These are phyloP conservation scores for Aspergillus egyptiacus DNA, from an alignment of 495 filamentous ascomycete genomes.

Conservation along the genomic window DNA sequence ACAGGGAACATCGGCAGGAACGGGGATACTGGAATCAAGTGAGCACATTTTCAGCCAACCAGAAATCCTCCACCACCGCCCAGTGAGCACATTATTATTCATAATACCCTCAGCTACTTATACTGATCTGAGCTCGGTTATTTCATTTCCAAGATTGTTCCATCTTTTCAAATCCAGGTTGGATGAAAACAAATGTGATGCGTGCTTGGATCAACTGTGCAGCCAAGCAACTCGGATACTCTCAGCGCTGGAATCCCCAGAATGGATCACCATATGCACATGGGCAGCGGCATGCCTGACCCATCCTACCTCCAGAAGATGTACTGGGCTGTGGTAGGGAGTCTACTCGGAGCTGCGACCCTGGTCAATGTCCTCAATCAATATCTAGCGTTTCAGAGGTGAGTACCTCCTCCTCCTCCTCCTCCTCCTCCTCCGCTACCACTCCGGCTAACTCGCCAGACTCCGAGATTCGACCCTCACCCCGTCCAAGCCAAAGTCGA, in stretches of 20 bases:
- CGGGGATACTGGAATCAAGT: not conserved
- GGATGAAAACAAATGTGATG: too few relatives aligned
- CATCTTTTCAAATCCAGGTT: too few relatives aligned
- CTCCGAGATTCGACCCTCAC: constrained; percentile 29
- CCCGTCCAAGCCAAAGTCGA: constrained; percentile 61
- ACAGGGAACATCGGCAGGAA: not conserved
- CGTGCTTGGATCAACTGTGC: too few relatives aligned
- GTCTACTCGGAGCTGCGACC: constrained; percentile 46
- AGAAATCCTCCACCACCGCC: too few relatives aligned
- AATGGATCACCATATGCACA: constrained; percentile 39
- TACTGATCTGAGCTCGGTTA: too few relatives aligned
- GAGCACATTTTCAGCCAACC: constrained; percentile 15
- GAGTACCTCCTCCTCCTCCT: too few relatives aligned
- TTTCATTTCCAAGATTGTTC: too few relatives aligned
- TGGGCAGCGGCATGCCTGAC: constrained; percentile 41
- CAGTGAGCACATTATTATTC: constrained; percentile 18
- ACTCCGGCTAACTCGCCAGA: constrained; percentile 10
- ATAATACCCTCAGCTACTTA: not conserved
- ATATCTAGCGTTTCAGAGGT: constrained; percentile 46
- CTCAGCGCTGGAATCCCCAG: too few relatives aligned
- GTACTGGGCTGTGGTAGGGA: constrained; percentile 59
- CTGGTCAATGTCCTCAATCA: constrained; percentile 45
- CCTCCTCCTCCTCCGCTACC: not conserved
- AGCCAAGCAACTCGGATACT: too few relatives aligned
- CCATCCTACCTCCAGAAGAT: constrained; percentile 45